These are phyloP conservation scores for Chromosphaera perkinsii DNA, from an alignment of 208 protist genomes.

Conservation along the genomic window DNA sequence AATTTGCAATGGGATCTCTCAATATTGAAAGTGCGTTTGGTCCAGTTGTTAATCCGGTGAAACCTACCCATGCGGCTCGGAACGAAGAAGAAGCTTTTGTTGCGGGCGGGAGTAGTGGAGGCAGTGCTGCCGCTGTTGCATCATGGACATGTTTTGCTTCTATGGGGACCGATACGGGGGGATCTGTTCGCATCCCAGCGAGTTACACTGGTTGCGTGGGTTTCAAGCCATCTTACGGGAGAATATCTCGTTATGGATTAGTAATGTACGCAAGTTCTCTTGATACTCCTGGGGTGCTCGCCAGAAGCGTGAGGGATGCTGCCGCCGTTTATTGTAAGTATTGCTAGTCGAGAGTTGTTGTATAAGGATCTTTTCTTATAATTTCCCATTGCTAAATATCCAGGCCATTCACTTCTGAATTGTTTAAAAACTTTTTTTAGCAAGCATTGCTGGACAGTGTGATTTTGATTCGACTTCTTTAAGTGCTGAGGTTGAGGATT, in stretches of 20 bases:
- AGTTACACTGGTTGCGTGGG: conserved; percentile 39
- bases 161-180: conserved; percentile 40
- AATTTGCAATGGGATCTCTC: conserved; percentile 29
- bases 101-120: neutral
- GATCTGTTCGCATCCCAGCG: conserved; percentile 42
- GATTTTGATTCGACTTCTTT: neutral
- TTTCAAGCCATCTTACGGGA: conserved; percentile 44
- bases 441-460: neutral
- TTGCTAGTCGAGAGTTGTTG: neutral
- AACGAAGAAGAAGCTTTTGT: neutral
- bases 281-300: conserved; percentile 34
- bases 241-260: conserved; percentile 35
- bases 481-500: neutral
- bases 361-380: neutral
- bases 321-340: conserved; percentile 14
- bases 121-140: conserved; percentile 3
- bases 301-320: conserved; percentile 17
- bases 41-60: neutral
- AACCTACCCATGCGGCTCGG: neutral
- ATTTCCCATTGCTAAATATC: neutral
- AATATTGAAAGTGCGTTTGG: conserved; percentile 2
- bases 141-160: neutral
- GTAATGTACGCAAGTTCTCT: conserved; percentile 35
- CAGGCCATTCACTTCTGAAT: neutral
- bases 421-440: neutral